Base-by-base conservation (phyloP, 2,329 filamentous ascomycete genomes). In the Myriosclerotinia scirpicola region DNA sequence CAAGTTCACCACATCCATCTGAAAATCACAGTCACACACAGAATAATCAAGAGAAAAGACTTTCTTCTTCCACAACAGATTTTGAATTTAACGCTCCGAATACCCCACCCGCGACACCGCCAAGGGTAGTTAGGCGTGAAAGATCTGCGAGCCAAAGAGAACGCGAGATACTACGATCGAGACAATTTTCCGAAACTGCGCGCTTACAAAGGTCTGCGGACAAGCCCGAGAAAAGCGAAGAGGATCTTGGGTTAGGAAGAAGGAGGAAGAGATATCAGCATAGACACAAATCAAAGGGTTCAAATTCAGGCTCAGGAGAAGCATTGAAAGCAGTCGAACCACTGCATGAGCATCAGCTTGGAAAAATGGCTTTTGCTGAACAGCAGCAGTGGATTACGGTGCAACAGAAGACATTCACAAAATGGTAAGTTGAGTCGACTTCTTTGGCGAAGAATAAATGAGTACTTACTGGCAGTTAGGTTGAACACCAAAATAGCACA, bases 391-490 rank as follows among this genome's bases (percentile, higher is more conserved):
- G 87, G 87, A 84, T 90, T 74, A 87, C 83, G 76, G 93, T 97
- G 80, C 94, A 98, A 83, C 90, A 98, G 80, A 99, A 98, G 85
- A 99, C 95, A 38, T 99, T 99, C 80, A 97, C 93, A 68, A 99
- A 98, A 91, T 99, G 95, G 90, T 91, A 69, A 56, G 65, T 15
- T 36, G 72, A 53, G 34, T 9, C 20, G 38, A 5, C 54, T 69
- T 40, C 68, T 53, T 59, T 50, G 42, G 22, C 30, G 50, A 30
- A 46, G 36, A 22, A 36, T 64, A 46, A 52, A 65, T 65, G 50
- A 66, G 66, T 69, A 46, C 68, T 66, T 48, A 50, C 34, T 52
- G 48, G 54, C 36, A 38, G 63, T 26, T 64, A 95, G 93, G 95
- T 87, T 99, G 73, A 99, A 99, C 80, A 96, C 92, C 74, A 99